phyloP scores from a whole-genome alignment of 2,329 filamentous ascomycete genomes.

The Penicillium occitanis region DNA sequence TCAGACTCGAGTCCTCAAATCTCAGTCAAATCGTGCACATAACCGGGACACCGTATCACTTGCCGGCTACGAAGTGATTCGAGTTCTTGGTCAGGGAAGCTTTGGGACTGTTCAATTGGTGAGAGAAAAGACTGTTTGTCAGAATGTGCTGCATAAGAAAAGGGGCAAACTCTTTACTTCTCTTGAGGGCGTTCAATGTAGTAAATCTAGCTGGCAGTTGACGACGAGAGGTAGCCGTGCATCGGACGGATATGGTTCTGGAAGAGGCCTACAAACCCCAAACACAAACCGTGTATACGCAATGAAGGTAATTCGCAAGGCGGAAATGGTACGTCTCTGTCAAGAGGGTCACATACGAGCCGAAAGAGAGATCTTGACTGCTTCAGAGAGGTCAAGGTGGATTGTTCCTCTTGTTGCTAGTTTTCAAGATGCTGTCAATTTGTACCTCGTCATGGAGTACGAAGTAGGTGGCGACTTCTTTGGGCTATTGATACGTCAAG shows the following conservation, averaged over 20 bases:
- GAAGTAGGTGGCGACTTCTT: conserved; percentile 97
- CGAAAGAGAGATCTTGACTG: conserved; percentile 87
- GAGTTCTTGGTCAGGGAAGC: conserved; percentile 85
- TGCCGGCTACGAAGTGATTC: conserved; percentile 75
- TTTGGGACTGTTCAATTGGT: conserved; percentile 91
- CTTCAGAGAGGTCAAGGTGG: conserved; percentile 85
- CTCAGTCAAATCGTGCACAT: conserved; percentile 50
- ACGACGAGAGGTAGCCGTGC: neutral
- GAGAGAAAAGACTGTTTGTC: conserved; percentile 55
- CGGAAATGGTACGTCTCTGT: conserved; percentile 83
- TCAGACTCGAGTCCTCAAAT: conserved; percentile 68
- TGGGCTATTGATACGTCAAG: conserved; percentile 79
- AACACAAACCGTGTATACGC: conserved; percentile 68
- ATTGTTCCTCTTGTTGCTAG: conserved; percentile 83
- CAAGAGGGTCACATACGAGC: conserved; percentile 92
- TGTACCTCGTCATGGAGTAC: conserved; percentile 97
- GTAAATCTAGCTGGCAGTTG: neutral
- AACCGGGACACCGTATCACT: conserved; percentile 53
- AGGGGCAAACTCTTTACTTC: conserved; percentile 21
- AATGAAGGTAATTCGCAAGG: conserved; percentile 97
- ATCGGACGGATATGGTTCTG: neutral
- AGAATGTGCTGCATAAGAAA: neutral
- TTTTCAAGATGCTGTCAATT: conserved; percentile 79
- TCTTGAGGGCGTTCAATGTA: conserved; percentile 22
- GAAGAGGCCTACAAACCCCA: conserved; percentile 25